A percentile compares a stretch with the other conserved stretches of the same genome.
Conservation (phyloP, 257 asterid species). For the Solanum peruvianum region DNA sequence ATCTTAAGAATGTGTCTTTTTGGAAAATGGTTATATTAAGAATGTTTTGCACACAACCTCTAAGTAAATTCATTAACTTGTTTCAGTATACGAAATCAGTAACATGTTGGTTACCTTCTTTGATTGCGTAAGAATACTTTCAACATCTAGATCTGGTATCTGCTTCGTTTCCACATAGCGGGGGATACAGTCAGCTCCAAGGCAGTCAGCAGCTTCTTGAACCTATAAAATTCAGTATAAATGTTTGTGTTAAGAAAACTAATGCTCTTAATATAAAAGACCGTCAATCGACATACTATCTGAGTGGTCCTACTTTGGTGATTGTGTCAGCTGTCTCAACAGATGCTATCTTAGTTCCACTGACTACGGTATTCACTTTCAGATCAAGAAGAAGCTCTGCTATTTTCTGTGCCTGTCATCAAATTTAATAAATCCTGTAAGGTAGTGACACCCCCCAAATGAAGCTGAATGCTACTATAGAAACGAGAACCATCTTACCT, state of each 20-base stretch:
- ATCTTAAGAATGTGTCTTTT: neutral
- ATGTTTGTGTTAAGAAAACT: neutral
- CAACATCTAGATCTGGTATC: constrained; percentile 42
- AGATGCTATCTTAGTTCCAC: constrained; percentile 54
- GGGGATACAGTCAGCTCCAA: constrained; percentile 73
- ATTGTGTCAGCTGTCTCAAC: constrained; percentile 70
- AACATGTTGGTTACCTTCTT: constrained; percentile 30
- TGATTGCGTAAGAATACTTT: constrained; percentile 39
- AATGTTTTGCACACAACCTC: neutral
- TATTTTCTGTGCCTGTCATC: constrained; percentile 74
- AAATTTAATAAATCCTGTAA: neutral
- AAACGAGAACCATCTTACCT: constrained; percentile 24
- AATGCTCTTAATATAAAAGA: neutral
- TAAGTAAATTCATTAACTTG: neutral
- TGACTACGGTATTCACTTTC: constrained; percentile 48
- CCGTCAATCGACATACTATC: neutral
- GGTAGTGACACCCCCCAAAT: neutral
- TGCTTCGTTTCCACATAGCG: constrained; percentile 63
- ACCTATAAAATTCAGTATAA: constrained; percentile 29
- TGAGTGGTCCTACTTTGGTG: constrained; percentile 42
- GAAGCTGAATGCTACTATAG: neutral
- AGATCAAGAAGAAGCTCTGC: constrained; percentile 86
- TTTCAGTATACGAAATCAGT: neutral
- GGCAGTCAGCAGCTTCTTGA: constrained; percentile 95
- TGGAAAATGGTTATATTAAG: neutral